Evolutionary conservation across 257 asterid species (phyloP), one percentile per base, ranked within the genome.

Genomic region (Ocimum tenuiflorum): DNA sequence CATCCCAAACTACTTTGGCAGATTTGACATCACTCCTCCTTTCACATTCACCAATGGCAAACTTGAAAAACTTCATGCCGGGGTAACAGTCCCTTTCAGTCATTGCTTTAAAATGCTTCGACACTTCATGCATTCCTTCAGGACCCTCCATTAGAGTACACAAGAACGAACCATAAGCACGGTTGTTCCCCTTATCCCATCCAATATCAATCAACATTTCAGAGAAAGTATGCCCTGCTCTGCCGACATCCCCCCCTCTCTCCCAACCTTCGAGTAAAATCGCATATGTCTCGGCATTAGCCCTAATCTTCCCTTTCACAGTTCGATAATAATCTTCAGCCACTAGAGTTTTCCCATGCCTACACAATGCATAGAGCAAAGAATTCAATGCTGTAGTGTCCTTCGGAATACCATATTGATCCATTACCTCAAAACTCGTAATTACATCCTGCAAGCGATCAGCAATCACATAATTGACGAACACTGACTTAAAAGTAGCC

Each of bases 181-280:
- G 68, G 3, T 66, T 57, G 18, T 87, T 85, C 43, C 65, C 69
- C 31, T 71, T 77, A 54, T 82, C 85, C 88, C 89, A 87, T 73
- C 95, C 95, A 8, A 87, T 46, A 70, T 79, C 88, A 10, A 2
- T 60, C 52, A 85, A 78, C 95, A 87, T 87, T 11, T 83, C 86
- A 0, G 79, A 64, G 60, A 79, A 85, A 14, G 83, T 81, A 18
- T 70, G 60, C 78, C 70, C 79, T 2, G 90, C 86, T 51, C 76
- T 47, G 43, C 8, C 51, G 53, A 73, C 86, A 53, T 76, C 74
- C 20, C 81, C 72, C 49, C 76, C 86, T 0, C 71, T 87, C 73
- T 83, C 95, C 75, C 83, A 81, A 6, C 95, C 95, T 73, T 87
- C 89, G 17, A 87, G 80, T 75, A 87, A 75, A 73, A 87, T 78